Base-by-base conservation (phyloP, 208 protist genomes). In the Leishmania major region DNA sequence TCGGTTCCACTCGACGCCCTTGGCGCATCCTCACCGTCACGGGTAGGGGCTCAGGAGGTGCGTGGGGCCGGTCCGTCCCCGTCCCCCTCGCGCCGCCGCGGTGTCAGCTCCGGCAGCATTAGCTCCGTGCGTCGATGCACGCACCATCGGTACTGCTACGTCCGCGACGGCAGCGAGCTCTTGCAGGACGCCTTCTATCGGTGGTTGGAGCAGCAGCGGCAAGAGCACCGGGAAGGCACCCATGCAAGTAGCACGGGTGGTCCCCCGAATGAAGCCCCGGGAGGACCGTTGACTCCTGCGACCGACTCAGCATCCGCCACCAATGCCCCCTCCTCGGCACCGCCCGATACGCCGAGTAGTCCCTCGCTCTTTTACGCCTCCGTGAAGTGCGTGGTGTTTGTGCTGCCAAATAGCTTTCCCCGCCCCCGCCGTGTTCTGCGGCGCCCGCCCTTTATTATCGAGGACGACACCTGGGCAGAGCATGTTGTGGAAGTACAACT, bases 381-480 rank as follows among this genome's bases (percentile, higher is more conserved):
- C 25, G 62, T 97, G 25, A 89, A 91, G 28, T 87, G 88, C 43
- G 92, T 97, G 0, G 88, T 91, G 35, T 97, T 97, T 81, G 62
- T 89, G 10, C 84, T 96, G 28, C 91, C 91, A 45, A 90, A 77
- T 72, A 95, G 94, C 79, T 97, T 97, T 70, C 90, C 90, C 13
- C 77, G 90, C n/a, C 92, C 91, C 7, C 84, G 86, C 17, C 90
- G 92, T 11, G 88, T 94, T 17, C 37, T 96, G 22, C 79, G 79
- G 5, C 64, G 64, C 13, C 91, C 94, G 13, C 94, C 94, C 4
- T 97, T 94, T 71, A 85, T 95, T 64, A 90, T 97, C 77, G 91
- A 95, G 28, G 94, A 97, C 73, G 86, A 94, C 59, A 93, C 89
- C 45, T 97, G 94, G 94, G 94, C 94, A 37, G 91, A 95, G 76